Conservation (phyloP, 148 eudicot genomes). For the Silene uniflora region DNA sequence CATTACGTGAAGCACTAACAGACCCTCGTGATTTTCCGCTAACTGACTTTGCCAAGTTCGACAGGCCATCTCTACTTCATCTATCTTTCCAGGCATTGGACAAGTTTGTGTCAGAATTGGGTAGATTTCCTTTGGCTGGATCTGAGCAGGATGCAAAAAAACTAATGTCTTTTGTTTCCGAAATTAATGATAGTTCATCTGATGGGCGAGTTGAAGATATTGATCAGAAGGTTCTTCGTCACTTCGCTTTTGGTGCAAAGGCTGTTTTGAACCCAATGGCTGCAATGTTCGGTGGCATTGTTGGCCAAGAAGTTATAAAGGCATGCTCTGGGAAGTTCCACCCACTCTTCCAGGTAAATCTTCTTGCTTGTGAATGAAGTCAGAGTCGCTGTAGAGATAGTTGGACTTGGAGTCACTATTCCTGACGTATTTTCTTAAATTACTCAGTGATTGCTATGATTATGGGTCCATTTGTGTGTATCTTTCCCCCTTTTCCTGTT, state of each 20-base stretch:
- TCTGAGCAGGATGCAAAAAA: slow-evolving; percentile 69
- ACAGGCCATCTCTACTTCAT: slow-evolving; percentile 67
- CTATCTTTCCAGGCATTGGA: slow-evolving; percentile 71
- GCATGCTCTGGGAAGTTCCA: slow-evolving; percentile 86
- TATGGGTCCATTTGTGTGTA: neutral
- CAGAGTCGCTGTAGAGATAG: neutral
- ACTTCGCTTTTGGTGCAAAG: slow-evolving; percentile 66
- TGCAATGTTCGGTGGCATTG: slow-evolving; percentile 85
- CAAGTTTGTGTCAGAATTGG: slow-evolving; percentile 42
- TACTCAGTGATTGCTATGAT: neutral
- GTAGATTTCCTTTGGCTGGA: slow-evolving; percentile 68
- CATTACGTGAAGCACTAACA: slow-evolving; percentile 50
- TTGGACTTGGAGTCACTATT: neutral
- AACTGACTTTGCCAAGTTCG: slow-evolving; percentile 72
- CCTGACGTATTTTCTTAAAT: neutral
- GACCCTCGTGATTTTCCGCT: slow-evolving; percentile 77
- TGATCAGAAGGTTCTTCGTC: slow-evolving; percentile 45
- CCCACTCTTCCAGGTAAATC: slow-evolving; percentile 66
- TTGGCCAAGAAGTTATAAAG: slow-evolving; percentile 79
- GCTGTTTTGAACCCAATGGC: slow-evolving; percentile 79
- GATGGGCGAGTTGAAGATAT: slow-evolving; percentile 53
- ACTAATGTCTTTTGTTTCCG: slow-evolving; percentile 39
- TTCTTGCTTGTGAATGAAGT: neutral
- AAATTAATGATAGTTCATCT: slow-evolving; percentile 36
- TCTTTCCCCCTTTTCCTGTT: neutral